These are phyloP conservation scores for Ganoderma meredithae DNA, from an alignment of 1,284 basidiomycete species.

Conservation along the genomic window DNA sequence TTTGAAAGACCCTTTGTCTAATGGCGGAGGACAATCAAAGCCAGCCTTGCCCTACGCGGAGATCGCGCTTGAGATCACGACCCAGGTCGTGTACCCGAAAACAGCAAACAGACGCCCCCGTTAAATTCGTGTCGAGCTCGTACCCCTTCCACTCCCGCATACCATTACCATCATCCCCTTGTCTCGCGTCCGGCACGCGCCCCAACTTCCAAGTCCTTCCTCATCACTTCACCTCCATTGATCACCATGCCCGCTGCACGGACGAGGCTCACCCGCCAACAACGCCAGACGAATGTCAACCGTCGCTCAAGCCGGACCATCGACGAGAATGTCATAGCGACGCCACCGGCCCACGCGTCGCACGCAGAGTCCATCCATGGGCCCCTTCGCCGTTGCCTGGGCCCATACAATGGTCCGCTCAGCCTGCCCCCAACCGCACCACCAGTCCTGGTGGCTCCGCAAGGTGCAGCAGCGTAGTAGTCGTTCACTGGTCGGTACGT, in stretches of 20 bases:
- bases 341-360: not conserved
- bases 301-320: not conserved
- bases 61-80: not conserved
- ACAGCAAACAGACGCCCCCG: conserved; percentile 5
- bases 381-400: not conserved
- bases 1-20: not conserved
- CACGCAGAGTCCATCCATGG: not conserved
- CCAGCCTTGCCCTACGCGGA: not conserved
- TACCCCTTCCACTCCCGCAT: not conserved
- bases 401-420: conserved; percentile 1
- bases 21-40: not conserved
- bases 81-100: not conserved
- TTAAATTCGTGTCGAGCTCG: not conserved
- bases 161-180: not conserved
- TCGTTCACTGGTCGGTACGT: not conserved
- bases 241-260: not conserved
- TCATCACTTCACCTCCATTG: not conserved
- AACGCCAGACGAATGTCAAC: not conserved
- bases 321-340: not conserved
- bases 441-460: not conserved
- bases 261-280: not conserved
- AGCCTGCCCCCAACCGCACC: not conserved
- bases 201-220: not conserved
- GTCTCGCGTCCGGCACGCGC: not conserved
- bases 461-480: not conserved